These are phyloP conservation scores for Haematococcus lacustris DNA, from an alignment of 139 green algal species.

Conservation along the genomic window DNA sequence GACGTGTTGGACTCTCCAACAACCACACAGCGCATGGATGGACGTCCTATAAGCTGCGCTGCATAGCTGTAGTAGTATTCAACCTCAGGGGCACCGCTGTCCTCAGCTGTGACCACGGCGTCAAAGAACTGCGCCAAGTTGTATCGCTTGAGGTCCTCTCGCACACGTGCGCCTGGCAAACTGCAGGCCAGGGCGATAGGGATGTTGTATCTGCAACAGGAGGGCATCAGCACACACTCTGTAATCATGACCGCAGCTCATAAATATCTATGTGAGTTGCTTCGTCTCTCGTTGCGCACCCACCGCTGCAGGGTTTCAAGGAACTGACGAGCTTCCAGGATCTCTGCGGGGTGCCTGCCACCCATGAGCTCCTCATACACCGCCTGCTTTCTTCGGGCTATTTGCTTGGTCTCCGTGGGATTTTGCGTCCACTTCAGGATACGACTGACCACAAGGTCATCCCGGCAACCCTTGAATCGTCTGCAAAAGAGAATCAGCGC, in stretches of 20 bases:
- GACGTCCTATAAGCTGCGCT: conserved; percentile 61
- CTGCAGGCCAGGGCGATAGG: conserved; percentile 72
- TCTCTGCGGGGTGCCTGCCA: conserved; percentile 25
- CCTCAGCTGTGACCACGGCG: conserved; percentile 72
- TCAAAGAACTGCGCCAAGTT: conserved; percentile 60
- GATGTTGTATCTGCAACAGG: conserved; percentile 34
- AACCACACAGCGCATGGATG: conserved; percentile 83
- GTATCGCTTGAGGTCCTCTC: conserved; percentile 30
- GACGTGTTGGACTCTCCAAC: conserved; percentile 75
- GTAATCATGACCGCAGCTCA: no score
- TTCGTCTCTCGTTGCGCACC: no score
- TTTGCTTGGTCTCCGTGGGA: conserved; percentile 49
- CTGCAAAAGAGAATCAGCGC: background rate
- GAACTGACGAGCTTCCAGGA: conserved; percentile 51
- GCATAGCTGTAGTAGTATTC: conserved; percentile 68
- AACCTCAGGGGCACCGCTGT: conserved; percentile 44
- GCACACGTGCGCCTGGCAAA: conserved; percentile 37
- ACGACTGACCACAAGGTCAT: conserved; percentile 84
- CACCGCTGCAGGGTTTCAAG: conserved; percentile 73
- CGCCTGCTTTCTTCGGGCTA: conserved; percentile 58
- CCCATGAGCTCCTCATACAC: conserved; percentile 26
- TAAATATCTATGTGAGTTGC: no score
- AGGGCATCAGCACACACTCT: no score
- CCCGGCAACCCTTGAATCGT: conserved; percentile 72
- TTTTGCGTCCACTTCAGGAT: conserved; percentile 89